Base-by-base conservation (phyloP, 2,329 filamentous ascomycete species). In the Nothomitra cinnamomea region DNA sequence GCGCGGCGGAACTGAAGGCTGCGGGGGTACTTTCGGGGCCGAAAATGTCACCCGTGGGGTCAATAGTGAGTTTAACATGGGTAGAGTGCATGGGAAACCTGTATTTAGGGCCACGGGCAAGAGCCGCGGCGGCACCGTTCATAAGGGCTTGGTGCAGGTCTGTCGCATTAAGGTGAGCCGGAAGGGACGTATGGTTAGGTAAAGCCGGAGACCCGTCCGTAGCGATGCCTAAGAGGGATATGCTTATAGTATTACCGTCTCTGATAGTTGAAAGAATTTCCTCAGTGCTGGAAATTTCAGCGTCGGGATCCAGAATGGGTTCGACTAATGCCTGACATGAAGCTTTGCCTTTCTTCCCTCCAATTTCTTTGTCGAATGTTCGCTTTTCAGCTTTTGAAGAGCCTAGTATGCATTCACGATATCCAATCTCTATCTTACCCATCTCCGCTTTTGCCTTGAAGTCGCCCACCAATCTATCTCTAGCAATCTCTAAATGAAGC, bases 391-490 rank as follows among this genome's bases (percentile, higher is more conserved):
- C 69, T 19, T 49, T 32, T 0, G 65, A 64, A 0, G 74, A 61
- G 2, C 71, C 70, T 0, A 80, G 78, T 8, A 92, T 71, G 49
- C 82, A 83, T 69, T 98, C 92, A 53, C 94, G 83, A 68, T 96
- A 98, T 59, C 94, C 88, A 56, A 98, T 95, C 61, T 95, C 86
- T 57, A 98, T 94, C 53, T 81, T 82, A 12, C 90, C 89, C 72
- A 95, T 95, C 17, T 70, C 81, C 57, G 74, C 88, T 75, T 79
- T 95, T 66, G 73, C 87, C 65, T 92, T 94, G 69, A 95, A 83
- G 62, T 94, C 87, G 52, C 87, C 85, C 58, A 92, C 80, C 8
- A 98, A 78, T 43, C 89, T 79, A 66, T 96, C 87, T 51, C 87
- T 74, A 0, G 90, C 89, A 50, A 98, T 92, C 61, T 98, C 92